Base-by-base conservation (phyloP, 169 alveolate species). In the Besnoitia besnoiti region DNA sequence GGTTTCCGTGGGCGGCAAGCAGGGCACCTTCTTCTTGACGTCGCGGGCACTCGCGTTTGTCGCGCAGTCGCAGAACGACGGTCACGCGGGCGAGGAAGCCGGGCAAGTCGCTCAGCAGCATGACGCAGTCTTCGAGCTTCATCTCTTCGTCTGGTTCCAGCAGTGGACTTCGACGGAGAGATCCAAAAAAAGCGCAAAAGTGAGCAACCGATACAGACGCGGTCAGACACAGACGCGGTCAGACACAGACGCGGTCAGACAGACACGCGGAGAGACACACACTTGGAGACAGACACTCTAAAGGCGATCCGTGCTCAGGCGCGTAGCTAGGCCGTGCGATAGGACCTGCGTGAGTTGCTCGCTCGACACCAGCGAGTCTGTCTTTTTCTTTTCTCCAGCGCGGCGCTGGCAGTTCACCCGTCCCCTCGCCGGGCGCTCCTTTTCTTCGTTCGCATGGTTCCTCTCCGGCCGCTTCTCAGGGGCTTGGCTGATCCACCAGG, bases 91-190 rank as follows among this genome's bases (percentile, higher is more conserved):
- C 0, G 30, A 35, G 51, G 75, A 84, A 44, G 92, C 88, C 14
- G 87, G 21, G 30, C 87, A 35, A 5, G 85, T 4, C 37, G n/a
- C n/a, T n/a, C n/a, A n/a, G n/a, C n/a, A n/a, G n/a, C n/a, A n/a
- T n/a, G n/a, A n/a, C 10, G 10, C 19, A 35, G 19, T 42, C 10
- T 77, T 42, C 40, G 92, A 89, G 42, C 67, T 89, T 42, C 50
- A 5, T 76, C 88, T 89, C 47, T 88, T 50, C 92, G 73, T 75
- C 59, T 89, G 49, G 92, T 24, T 47, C 14, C 88, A 77, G 49
- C 87, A 77, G 37, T 89, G 92, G 92, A 89, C 92, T 7, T 67
- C 92, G 27, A 89, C 92, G 3, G 92, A 89, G 55, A 47, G 92
- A 27, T 89, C 92, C 5, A 89, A 89, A 88, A 89, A 89, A 73